These are phyloP conservation scores for Talaromyces verruculosus DNA, from an alignment of 2,329 filamentous ascomycete genomes.

Conservation along the genomic window DNA sequence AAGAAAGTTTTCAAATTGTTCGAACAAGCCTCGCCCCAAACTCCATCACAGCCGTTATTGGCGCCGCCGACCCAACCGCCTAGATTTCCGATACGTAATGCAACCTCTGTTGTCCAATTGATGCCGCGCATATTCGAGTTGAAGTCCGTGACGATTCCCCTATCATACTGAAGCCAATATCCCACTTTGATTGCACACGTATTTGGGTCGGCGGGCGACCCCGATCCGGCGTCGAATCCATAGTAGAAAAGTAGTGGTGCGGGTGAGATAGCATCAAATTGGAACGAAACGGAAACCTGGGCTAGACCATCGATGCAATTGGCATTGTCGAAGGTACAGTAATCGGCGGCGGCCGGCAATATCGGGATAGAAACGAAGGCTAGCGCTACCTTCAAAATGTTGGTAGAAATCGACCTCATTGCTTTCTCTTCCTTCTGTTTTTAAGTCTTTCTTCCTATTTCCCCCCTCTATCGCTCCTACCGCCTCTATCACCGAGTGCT, in stretches of 20 bases:
- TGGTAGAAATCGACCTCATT: slow-evolving; percentile 7
- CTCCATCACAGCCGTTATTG: slow-evolving; percentile 41
- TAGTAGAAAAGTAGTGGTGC: slow-evolving; percentile 38
- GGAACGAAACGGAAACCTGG: slow-evolving; percentile 37
- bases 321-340: slow-evolving; percentile 37
- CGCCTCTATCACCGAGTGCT: not conserved
- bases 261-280: slow-evolving; percentile 37
- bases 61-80: slow-evolving; percentile 35
- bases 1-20: slow-evolving; percentile 32
- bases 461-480: not conserved
- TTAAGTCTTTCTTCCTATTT: not conserved
- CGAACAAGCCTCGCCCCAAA: slow-evolving; percentile 38
- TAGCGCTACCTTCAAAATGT: slow-evolving; percentile 11
- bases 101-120: slow-evolving; percentile 41
- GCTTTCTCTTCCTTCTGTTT: not conserved
- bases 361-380: not conserved
- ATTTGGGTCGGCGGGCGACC: slow-evolving; percentile 20
- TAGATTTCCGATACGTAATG: slow-evolving; percentile 39
- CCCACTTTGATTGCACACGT: slow-evolving; percentile 36
- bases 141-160: slow-evolving; percentile 28
- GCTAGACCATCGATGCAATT: slow-evolving; percentile 41
- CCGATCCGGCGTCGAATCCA: slow-evolving; percentile 32
- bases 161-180: slow-evolving; percentile 40
- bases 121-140: slow-evolving; percentile 24
- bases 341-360: slow-evolving; percentile 1